These are phyloP conservation scores for Rhizophagus clarus DNA, from an alignment of 192 early-diverging fungal genomes.

Conservation along the genomic window DNA sequence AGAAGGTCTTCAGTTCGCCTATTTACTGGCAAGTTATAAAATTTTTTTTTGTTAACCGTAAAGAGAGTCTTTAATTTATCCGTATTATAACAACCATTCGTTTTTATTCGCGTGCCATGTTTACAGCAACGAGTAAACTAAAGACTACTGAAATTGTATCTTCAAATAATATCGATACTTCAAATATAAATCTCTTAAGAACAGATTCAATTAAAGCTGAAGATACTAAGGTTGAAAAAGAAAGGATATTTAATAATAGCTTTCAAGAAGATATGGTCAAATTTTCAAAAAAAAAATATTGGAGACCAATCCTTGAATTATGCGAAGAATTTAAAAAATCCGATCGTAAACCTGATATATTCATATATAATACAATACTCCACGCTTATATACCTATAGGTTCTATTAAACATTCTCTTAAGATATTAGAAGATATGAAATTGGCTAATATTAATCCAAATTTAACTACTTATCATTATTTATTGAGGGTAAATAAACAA, in stretches of 20 bases:
- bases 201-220: not conserved
- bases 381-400: not conserved
- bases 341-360: not conserved
- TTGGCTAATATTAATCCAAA: not conserved
- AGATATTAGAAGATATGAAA: slow-evolving; percentile 6
- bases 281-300: not conserved
- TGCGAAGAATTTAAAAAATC: not conserved
- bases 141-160: not conserved
- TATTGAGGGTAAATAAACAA: slow-evolving; percentile 3
- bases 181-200: not conserved
- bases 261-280: not conserved
- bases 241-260: not conserved
- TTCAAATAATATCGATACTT: not conserved
- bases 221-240: not conserved
- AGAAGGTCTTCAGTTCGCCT: not conserved
- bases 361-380: not conserved
- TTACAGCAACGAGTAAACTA: not conserved
- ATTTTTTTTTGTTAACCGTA: not conserved
- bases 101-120: not conserved
- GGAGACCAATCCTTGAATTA: not conserved
- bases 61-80: too few relatives aligned
- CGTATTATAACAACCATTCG: too few relatives aligned
- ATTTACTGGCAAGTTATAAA: not conserved
- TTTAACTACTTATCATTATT: not conserved
- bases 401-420: not conserved